A percentile compares a stretch with the other conserved stretches of the same genome.
phyloP scores from a whole-genome alignment of 2,329 filamentous ascomycete species.

The Aspergillus alliaceus region DNA sequence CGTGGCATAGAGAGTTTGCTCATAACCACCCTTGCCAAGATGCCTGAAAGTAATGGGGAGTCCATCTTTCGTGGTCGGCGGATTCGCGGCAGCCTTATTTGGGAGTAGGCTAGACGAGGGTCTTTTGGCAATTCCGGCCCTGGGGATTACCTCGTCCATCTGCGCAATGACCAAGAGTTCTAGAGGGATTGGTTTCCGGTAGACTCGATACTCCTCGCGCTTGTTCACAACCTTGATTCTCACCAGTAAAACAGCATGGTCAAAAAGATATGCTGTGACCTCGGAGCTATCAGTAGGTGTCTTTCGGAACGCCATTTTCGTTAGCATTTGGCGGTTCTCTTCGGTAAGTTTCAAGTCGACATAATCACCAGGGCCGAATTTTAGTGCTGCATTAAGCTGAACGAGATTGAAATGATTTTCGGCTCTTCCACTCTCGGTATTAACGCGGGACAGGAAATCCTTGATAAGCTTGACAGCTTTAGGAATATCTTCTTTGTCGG shows the following conservation, averaged over 20 bases:
- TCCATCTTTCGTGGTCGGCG: slow-evolving; percentile 64
- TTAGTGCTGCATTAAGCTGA: slow-evolving; percentile 85
- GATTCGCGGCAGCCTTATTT: slow-evolving; percentile 52
- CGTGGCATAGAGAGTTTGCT: slow-evolving; percentile 82
- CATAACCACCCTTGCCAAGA: slow-evolving; percentile 92
- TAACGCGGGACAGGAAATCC: slow-evolving; percentile 83
- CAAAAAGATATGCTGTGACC: slow-evolving; percentile 92
- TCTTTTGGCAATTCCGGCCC: slow-evolving; percentile 75
- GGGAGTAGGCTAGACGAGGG: slow-evolving; percentile 82
- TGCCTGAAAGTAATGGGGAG: slow-evolving; percentile 96
- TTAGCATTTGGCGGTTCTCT: slow-evolving; percentile 86
- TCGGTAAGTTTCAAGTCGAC: slow-evolving; percentile 94
- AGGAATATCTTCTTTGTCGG: slow-evolving; percentile 88
- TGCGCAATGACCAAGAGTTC: slow-evolving; percentile 91
- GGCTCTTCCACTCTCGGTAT: slow-evolving; percentile 91
- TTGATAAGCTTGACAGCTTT: slow-evolving; percentile 85
- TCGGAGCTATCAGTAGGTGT: slow-evolving; percentile 82
- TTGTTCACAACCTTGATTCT: slow-evolving; percentile 90
- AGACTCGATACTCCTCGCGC: slow-evolving; percentile 90
- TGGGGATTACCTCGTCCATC: slow-evolving; percentile 94
- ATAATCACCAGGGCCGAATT: slow-evolving; percentile 84
- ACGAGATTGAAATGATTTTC: slow-evolving; percentile 97
- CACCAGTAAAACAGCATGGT: slow-evolving; percentile 90
- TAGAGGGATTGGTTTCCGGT: slow-evolving; percentile 90
- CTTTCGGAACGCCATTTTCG: slow-evolving; percentile 94